A percentile compares a stretch with the other conserved stretches of the same genome.
Evolutionary conservation across 2,329 filamentous ascomycete genomes (phyloP).

Genomic region (Simplicillium sp.): DNA sequence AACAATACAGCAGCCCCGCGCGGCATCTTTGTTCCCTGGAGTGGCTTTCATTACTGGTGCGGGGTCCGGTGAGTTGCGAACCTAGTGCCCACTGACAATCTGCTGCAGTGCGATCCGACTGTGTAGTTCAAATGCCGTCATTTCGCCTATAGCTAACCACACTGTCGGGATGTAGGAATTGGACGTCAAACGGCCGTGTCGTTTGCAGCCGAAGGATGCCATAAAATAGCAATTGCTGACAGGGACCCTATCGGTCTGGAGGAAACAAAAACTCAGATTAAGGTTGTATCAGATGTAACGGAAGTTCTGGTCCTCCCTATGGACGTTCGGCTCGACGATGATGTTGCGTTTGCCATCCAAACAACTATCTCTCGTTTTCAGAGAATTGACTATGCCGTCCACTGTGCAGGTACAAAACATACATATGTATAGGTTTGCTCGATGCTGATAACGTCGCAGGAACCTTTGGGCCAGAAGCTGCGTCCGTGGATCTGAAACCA

Average conservation of each 20-base stretch:
- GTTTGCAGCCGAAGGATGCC: constrained; percentile 33
- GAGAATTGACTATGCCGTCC: constrained; percentile 35
- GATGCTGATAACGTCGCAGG: constrained; percentile 11
- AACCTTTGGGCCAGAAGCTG: constrained; percentile 25
- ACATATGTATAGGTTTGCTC: background rate
- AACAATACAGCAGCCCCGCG: too few species aligned
- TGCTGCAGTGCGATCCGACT: too few species aligned
- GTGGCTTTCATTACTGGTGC: constrained; percentile 22
- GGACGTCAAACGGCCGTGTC: constrained; percentile 30
- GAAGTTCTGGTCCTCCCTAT: constrained; percentile 16
- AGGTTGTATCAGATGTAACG: constrained; percentile 15
- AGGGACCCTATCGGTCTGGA: constrained; percentile 19
- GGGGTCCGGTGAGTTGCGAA: constrained; percentile 16
- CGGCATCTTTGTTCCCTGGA: constrained; percentile 16
- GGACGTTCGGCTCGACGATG: constrained; percentile 24
- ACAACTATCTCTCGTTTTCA: constrained; percentile 22
- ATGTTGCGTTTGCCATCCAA: constrained; percentile 23
- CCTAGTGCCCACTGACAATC: too few species aligned
- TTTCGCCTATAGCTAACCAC: background rate
- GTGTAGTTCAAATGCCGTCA: too few species aligned
- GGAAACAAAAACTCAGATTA: constrained; percentile 21
- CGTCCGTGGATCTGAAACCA: constrained; percentile 21
- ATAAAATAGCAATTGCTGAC: constrained; percentile 30
- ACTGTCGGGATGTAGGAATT: constrained; percentile 23
- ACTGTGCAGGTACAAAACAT: constrained; percentile 26